Conservation (phyloP, 2,329 filamentous ascomycete genomes). For the Verticillium nubilum region DNA sequence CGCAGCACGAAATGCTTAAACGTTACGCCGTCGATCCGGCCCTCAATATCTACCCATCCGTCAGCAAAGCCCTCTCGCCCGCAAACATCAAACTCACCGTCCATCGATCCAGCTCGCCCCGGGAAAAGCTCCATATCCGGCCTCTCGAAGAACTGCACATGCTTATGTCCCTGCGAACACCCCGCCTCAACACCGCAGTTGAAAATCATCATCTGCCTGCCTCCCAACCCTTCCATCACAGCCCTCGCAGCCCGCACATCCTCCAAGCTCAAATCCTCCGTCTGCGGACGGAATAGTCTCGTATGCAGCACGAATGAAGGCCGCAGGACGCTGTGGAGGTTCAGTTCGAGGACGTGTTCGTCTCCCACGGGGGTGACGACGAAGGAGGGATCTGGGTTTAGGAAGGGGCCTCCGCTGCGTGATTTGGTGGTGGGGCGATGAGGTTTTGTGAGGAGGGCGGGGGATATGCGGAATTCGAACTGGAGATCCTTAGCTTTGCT, state of each 20-base stretch:
- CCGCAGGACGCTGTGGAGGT: constrained; percentile 28
- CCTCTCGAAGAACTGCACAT: constrained; percentile 33
- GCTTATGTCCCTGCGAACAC: constrained; percentile 36
- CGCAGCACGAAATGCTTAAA: not conserved
- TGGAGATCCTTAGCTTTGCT: constrained; percentile 1
- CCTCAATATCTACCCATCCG: not conserved
- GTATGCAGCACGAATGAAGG: constrained; percentile 32
- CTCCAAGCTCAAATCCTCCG: constrained; percentile 25
- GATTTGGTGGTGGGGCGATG: constrained; percentile 14
- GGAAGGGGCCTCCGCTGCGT: constrained; percentile 17
- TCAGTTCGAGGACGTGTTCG: constrained; percentile 26
- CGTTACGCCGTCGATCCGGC: not conserved
- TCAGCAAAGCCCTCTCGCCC: not conserved
- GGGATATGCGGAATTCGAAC: constrained; percentile 21
- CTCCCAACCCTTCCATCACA: constrained; percentile 20
- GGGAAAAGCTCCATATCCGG: constrained; percentile 13
- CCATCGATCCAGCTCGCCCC: not conserved
- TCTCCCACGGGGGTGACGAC: constrained; percentile 19
- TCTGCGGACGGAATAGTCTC: constrained; percentile 27
- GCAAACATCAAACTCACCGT: not conserved
- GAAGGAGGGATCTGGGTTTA: constrained; percentile 22
- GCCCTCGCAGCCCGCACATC: constrained; percentile 31
- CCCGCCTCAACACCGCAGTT: constrained; percentile 39
- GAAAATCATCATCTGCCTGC: constrained; percentile 31
- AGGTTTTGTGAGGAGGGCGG: constrained; percentile 10